Evolutionary conservation across 176 grass and related monocot genomes (phyloP).

Genomic region (Zea luxurians): DNA sequence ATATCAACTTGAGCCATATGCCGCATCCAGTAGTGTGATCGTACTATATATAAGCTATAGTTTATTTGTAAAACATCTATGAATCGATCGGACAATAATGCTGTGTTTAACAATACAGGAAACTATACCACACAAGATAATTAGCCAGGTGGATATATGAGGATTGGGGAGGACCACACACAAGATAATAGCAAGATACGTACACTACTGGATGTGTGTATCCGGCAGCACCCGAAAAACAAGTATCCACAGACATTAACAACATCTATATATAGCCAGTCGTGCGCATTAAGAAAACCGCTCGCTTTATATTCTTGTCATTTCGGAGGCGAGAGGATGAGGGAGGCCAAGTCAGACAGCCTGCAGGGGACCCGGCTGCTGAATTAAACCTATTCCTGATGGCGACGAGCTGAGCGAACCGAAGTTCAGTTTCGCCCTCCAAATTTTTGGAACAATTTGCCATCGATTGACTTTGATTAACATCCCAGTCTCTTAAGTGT

Average conservation of each 20-base stretch:
- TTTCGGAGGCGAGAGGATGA: not conserved
- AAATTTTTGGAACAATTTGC: not conserved
- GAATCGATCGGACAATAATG: too few species aligned
- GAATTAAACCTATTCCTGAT: slow-evolving; percentile 12
- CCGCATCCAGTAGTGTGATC: too few species aligned
- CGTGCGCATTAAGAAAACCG: too few species aligned
- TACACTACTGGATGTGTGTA: not conserved
- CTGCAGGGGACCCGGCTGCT: not conserved
- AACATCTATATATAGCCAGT: not conserved
- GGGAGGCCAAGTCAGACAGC: slow-evolving; percentile 9
- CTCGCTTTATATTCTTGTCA: slow-evolving; percentile 10
- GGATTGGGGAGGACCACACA: too few species aligned
- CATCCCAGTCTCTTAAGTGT: not conserved
- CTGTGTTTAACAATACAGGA: too few species aligned
- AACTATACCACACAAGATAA: too few species aligned
- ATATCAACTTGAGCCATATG: too few species aligned
- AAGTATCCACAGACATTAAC: not conserved
- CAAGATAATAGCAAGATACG: not conserved
- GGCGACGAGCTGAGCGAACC: slow-evolving; percentile 16
- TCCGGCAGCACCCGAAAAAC: not conserved
- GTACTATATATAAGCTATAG: too few species aligned
- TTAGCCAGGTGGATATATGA: too few species aligned
- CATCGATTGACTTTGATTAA: slow-evolving; percentile 5
- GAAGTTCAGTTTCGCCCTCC: not conserved
- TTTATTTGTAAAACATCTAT: too few species aligned